These are phyloP conservation scores for Ceratocystis albifundus DNA, from an alignment of 2,329 filamentous ascomycete genomes.

Conservation along the genomic window DNA sequence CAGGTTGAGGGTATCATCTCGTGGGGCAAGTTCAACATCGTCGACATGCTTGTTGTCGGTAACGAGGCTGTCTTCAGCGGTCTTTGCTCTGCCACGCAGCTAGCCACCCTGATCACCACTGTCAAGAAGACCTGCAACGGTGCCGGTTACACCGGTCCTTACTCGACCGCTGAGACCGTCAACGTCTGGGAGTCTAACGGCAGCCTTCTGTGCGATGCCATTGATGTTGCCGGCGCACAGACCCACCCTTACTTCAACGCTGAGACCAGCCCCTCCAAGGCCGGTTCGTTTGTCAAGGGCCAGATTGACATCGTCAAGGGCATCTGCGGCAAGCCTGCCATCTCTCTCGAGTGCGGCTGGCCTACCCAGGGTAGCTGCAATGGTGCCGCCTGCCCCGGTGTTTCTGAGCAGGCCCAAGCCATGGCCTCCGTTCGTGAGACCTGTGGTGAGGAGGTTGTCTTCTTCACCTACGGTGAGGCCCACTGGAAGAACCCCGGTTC, in stretches of 20 bases:
- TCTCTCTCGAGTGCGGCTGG: slow-evolving; percentile 89
- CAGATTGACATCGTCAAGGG: slow-evolving; percentile 60
- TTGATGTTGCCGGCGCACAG: slow-evolving; percentile 76
- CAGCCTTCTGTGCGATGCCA: slow-evolving; percentile 52
- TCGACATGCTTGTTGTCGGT: slow-evolving; percentile 72
- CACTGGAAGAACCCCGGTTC: slow-evolving; percentile 63
- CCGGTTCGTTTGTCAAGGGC: slow-evolving; percentile 62
- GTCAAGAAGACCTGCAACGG: slow-evolving; percentile 51
- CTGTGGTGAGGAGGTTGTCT: slow-evolving; percentile 57
- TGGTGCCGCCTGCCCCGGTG: slow-evolving; percentile 58
- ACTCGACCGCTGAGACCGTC: slow-evolving; percentile 80
- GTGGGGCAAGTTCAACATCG: slow-evolving; percentile 64
- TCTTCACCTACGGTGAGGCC: slow-evolving; percentile 76
- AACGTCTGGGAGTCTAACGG: slow-evolving; percentile 59
- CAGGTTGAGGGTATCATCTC: slow-evolving; percentile 63
- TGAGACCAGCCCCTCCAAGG: slow-evolving; percentile 47
- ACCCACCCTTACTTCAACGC: slow-evolving; percentile 92
- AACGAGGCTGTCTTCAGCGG: slow-evolving; percentile 82
- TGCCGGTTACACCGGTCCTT: slow-evolving; percentile 59
- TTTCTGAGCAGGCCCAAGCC: slow-evolving; percentile 55
- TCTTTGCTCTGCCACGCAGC: slow-evolving; percentile 50
- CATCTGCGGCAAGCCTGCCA: slow-evolving; percentile 63
- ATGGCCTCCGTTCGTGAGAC: slow-evolving; percentile 57
- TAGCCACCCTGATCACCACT: slow-evolving; percentile 58
- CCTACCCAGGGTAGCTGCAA: slow-evolving; percentile 59